Evolutionary conservation across 352 stramenopile genomes (phyloP), one percentile per base, ranked within the genome.

Genomic region (Phytophthora lateralis): DNA sequence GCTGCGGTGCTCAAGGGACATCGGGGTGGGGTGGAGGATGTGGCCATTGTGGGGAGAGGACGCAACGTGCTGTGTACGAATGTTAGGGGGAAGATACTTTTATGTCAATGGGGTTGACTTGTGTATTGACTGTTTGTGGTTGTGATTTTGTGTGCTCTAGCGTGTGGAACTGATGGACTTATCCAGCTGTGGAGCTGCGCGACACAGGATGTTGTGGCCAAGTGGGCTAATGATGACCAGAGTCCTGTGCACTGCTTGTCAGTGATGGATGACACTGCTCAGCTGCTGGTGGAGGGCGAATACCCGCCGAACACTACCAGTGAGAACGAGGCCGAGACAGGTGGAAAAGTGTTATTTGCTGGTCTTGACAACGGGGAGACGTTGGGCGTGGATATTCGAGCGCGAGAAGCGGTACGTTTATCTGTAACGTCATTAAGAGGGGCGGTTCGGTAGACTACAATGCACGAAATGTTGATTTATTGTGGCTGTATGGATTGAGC

Each of bases 121-220:
- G 27, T 1, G 30, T 51, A 24, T 47, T 47, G 14, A 43, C 38
- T 43, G 18, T 18, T 49, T 10, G 5, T 45, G 7, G 15, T 55
- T 47, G 1, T 38, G 11, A 41, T 17, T 58, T 29, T 12, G n/a
- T 69, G 41, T n/a, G 21, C 1, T 64, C 8, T 52, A 93, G 83
- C 84, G 1, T 88, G 76, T 17, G 80, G 69, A 44, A 80, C 59
- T 7, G 82, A 93, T 47, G 79, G 79, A 14, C 52, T 83, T 0
- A 84, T 93, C 27, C 81, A 89, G 34, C 18, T 91, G 15, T 93
- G 84, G 84, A 84, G 71, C 45, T 85, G 71, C 27, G 82, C 73
- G 6, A 83, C 66, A 1, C 78, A 90, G 37, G 49, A 83, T 4
- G 64, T 78, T 32, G 60, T 91, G 43, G 77, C 80, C 2, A 78